These are phyloP conservation scores for Phylloporus sp. DNA, from an alignment of 768 basidiomycete genomes.

Conservation along the genomic window DNA sequence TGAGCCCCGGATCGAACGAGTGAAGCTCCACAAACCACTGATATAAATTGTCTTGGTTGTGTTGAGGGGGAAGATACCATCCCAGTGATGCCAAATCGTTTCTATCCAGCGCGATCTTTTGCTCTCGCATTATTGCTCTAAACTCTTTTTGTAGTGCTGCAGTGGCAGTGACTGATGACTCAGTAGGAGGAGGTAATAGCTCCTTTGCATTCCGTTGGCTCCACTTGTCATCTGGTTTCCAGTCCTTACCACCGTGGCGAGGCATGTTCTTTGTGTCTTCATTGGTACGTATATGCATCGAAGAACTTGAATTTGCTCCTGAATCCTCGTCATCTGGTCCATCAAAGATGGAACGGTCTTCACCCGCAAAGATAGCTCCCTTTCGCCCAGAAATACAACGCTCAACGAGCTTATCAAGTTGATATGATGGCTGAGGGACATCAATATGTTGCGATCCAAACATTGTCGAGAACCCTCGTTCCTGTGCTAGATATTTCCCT, in stretches of 20 bases:
- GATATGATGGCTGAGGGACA: background rate
- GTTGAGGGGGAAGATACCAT: background rate
- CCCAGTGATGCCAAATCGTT: background rate
- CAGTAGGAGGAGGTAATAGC: background rate
- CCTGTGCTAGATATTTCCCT: background rate
- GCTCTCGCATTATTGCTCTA: background rate
- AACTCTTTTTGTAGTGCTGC: background rate
- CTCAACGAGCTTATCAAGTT: background rate
- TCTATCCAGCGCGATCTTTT: background rate
- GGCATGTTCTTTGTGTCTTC: background rate
- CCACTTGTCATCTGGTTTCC: background rate
- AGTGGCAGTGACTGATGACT: background rate
- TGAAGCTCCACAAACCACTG: background rate
- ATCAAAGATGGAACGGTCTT: background rate
- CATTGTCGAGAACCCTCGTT: background rate
- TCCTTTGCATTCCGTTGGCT: background rate
- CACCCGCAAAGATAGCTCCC: conserved; percentile 17
- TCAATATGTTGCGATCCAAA: background rate
- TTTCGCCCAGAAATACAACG: conserved; percentile 40
- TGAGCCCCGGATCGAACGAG: background rate
- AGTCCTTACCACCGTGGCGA: background rate
- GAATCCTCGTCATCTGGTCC: background rate
- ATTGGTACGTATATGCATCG: background rate
- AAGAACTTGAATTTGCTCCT: background rate
- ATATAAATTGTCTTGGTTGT: background rate